Conservation (phyloP, 1,284 basidiomycete species). For the Phaffia rhodozyma region DNA sequence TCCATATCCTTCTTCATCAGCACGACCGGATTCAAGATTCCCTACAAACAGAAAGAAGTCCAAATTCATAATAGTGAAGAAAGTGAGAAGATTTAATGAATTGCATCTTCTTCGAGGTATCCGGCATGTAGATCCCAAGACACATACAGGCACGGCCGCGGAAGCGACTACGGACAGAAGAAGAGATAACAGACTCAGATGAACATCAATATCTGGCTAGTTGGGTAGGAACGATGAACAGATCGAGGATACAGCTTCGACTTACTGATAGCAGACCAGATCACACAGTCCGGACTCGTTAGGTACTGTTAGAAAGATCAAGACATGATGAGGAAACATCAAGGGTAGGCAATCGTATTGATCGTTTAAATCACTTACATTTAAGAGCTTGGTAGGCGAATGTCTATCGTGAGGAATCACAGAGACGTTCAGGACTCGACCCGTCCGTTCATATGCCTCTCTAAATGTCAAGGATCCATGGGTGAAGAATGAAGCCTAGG, state of each 20-base stretch:
- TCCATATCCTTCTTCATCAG: slow-evolving; percentile 76
- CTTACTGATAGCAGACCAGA: slow-evolving; percentile 41
- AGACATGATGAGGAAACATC: not conserved
- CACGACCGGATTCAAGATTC: slow-evolving; percentile 75
- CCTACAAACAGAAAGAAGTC: slow-evolving; percentile 23
- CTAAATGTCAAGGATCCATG: slow-evolving; percentile 88
- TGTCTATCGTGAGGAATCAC: slow-evolving; percentile 92
- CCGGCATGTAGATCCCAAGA: slow-evolving; percentile 68
- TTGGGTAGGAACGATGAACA: not conserved
- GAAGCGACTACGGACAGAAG: slow-evolving; percentile 27
- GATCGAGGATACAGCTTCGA: not conserved
- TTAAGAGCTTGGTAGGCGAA: slow-evolving; percentile 42
- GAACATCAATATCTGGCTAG: not conserved
- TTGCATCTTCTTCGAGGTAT: slow-evolving; percentile 60
- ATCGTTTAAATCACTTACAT: not conserved
- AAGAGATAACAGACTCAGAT: not conserved
- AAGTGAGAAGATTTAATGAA: no score
- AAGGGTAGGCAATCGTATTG: slow-evolving; percentile 11
- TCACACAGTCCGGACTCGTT: slow-evolving; percentile 74
- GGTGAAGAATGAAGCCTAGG: slow-evolving; percentile 68
- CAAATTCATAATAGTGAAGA: no score
- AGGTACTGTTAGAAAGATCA: slow-evolving; percentile 50
- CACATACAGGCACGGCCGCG: slow-evolving; percentile 39
- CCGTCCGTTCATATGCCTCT: slow-evolving; percentile 88
- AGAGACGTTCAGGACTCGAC: slow-evolving; percentile 84